A percentile compares a stretch with the other conserved stretches of the same genome.
Conservation (phyloP, 1,139 yeast genomes). For the Starmera stellimalicola region DNA sequence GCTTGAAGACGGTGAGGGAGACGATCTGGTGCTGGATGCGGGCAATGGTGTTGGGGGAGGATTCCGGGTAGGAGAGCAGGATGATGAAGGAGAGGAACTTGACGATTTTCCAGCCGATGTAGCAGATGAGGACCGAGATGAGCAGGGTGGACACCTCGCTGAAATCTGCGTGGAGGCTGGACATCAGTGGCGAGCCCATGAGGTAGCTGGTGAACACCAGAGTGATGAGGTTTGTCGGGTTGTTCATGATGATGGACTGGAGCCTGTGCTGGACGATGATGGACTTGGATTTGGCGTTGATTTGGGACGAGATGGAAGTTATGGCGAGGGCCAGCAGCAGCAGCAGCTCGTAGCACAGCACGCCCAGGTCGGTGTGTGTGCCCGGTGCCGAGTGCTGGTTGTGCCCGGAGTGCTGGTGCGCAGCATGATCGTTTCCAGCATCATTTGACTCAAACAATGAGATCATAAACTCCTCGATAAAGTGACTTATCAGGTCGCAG, state of each 20-base stretch:
- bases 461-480: slow-evolving; percentile 64
- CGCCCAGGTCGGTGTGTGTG: slow-evolving; percentile 24
- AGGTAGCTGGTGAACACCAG: slow-evolving; percentile 37
- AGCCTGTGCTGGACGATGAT: not conserved
- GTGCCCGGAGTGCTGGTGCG: slow-evolving; percentile 28
- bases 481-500: slow-evolving; percentile 76
- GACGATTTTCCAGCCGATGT: slow-evolving; percentile 47
- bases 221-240: slow-evolving; percentile 60
- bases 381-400: slow-evolving; percentile 8
- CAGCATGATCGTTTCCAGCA: slow-evolving; percentile 22
- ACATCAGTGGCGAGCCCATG: slow-evolving; percentile 17
- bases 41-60: slow-evolving; percentile 29
- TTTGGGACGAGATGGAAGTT: slow-evolving; percentile 23
- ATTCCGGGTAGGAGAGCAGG: slow-evolving; percentile 43
- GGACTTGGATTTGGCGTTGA: slow-evolving; percentile 15
- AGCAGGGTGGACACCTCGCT: slow-evolving; percentile 42
- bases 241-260: slow-evolving; percentile 22
- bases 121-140: slow-evolving; percentile 40
- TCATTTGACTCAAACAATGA: slow-evolving; percentile 31
- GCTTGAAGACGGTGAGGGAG: slow-evolving; percentile 39
- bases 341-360: slow-evolving; percentile 21
- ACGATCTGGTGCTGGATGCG: slow-evolving; percentile 33
- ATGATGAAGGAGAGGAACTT: slow-evolving; percentile 42
- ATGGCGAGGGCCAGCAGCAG: slow-evolving; percentile 22
- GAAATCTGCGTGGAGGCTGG: slow-evolving; percentile 23